Percentiles rank a stretch among this genome's conserved stretches.
These are phyloP conservation scores for Baorangia bicolor DNA, from an alignment of 768 basidiomycete genomes.

Conservation along the genomic window DNA sequence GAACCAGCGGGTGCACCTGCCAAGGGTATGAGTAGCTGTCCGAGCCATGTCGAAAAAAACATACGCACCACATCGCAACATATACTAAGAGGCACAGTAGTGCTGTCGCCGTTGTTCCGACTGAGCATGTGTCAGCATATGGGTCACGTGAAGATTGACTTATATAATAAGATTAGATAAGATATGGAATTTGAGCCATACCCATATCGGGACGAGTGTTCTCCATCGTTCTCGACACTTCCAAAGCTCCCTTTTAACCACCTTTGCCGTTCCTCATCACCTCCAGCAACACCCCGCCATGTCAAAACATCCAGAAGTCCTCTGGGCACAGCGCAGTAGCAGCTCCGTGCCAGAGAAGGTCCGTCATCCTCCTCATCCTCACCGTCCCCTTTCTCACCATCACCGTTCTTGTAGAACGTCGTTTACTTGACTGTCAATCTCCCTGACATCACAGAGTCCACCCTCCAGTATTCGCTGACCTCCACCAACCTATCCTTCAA, in stretches of 20 bases:
- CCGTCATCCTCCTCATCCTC: slow-evolving; percentile 3
- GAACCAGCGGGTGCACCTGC: slow-evolving; percentile 86
- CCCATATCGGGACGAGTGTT: slow-evolving; percentile 24
- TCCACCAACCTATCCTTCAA: slow-evolving; percentile 60
- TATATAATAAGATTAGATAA: slow-evolving; percentile 14
- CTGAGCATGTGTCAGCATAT: neutral
- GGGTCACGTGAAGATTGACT: slow-evolving; percentile 19
- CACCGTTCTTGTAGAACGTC: slow-evolving; percentile 59
- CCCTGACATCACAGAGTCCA: slow-evolving; percentile 60
- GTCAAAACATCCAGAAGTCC: slow-evolving; percentile 75
- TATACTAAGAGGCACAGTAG: too few species aligned
- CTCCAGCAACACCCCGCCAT: slow-evolving; percentile 28
- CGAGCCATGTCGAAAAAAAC: neutral
- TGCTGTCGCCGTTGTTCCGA: neutral
- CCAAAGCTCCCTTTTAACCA: slow-evolving; percentile 19
- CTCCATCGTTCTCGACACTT: slow-evolving; percentile 34
- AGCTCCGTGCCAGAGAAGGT: slow-evolving; percentile 66
- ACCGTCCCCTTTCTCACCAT: neutral
- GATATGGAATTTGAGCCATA: neutral
- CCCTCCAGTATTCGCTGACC: slow-evolving; percentile 61
- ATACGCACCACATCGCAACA: slow-evolving; percentile 56
- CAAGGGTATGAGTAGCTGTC: neutral
- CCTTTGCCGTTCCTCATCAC: neutral
- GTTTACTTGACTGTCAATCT: slow-evolving; percentile 84
- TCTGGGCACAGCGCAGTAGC: slow-evolving; percentile 94